These are phyloP conservation scores for Beta macrorhiza DNA, from an alignment of 179 eudicot genomes.

Conservation along the genomic window DNA sequence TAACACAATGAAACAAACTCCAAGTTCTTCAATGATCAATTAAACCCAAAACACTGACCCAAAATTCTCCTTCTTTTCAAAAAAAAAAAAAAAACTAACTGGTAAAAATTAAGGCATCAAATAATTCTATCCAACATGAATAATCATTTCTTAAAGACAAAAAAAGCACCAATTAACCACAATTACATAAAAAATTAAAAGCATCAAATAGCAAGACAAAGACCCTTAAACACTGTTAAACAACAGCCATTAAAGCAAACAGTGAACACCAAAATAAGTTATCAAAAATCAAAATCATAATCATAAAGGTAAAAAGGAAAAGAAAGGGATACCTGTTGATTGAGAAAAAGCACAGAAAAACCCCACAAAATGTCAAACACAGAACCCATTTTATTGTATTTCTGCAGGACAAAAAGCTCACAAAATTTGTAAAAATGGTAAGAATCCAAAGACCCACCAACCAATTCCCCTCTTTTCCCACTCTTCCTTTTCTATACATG, in stretches of 20 bases:
- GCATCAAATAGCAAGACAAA: constrained; percentile 17
- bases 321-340: constrained; percentile 44
- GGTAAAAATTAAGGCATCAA: background rate
- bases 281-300: constrained; percentile 23
- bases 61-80: background rate
- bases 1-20: background rate
- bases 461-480: constrained; percentile 17
- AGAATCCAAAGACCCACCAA: constrained; percentile 44
- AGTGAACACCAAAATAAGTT: constrained; percentile 17
- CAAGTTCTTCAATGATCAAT: constrained; percentile 14
- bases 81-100: background rate
- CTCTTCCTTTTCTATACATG: constrained; percentile 7
- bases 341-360: constrained; percentile 42
- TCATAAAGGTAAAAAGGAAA: constrained; percentile 24
- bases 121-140: too few species aligned
- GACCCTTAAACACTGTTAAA: constrained; percentile 2
- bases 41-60: constrained; percentile 2
- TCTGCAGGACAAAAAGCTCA: constrained; percentile 11
- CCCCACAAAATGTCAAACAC: constrained; percentile 54
- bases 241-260: constrained; percentile 26
- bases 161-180: constrained; percentile 16
- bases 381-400: constrained; percentile 31
- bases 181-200: constrained; percentile 2
- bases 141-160: too few species aligned
- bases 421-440: constrained; percentile 30